Base-by-base conservation (phyloP, 139 green algal species). In the Astrephomene gubernaculifera region DNA sequence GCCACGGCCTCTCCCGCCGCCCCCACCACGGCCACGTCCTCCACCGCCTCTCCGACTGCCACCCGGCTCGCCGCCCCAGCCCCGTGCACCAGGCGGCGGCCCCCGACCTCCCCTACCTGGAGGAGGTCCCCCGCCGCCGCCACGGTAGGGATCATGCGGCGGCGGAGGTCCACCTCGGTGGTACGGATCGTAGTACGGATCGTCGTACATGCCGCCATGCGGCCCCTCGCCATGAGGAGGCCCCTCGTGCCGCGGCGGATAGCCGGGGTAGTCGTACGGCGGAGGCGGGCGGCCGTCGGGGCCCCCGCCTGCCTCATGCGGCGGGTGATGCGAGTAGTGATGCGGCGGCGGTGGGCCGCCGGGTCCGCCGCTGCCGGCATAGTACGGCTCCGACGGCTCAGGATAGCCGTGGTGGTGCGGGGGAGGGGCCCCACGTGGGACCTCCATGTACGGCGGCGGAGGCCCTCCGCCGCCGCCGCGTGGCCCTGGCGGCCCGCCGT, bases 341-440 rank as follows among this genome's bases (percentile, higher is more conserved):
- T 83, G 43, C 6, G 57, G 75, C 41, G 75, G 75, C 54, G 75
- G 74, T 33, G 36, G 75, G 27, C 75, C 75, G 4, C 60, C 75
- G 27, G 31, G 75, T 5, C 41, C 75, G 9, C 41, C 39, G 9
- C 57, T 17, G 27, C 64, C 45, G 25, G 35, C 79, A 24, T 85
- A 85, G 45, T 78, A 76, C 22, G 79, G 64, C 7, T 85, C 79
- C 14, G 52, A 33, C 29, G 21, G 31, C 29, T 35, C 14, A 0
- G 35, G 35, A 33, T 43, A 76, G 44, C 49, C 63, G n/a, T 41
- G 17, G 19, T 71, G 45, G 43, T n/a, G 64, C 31, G 64, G 65
- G 8, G 79, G 79, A 22, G 79, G 79, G 9, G 31, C 22, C 2
- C 79, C 79, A 10, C 36, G 35, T 4, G 29, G 44, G 12, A 35